Evolutionary conservation across 768 basidiomycete genomes (phyloP), one percentile per base, ranked within the genome.

Genomic region (Hygrocybe coccinea): DNA sequence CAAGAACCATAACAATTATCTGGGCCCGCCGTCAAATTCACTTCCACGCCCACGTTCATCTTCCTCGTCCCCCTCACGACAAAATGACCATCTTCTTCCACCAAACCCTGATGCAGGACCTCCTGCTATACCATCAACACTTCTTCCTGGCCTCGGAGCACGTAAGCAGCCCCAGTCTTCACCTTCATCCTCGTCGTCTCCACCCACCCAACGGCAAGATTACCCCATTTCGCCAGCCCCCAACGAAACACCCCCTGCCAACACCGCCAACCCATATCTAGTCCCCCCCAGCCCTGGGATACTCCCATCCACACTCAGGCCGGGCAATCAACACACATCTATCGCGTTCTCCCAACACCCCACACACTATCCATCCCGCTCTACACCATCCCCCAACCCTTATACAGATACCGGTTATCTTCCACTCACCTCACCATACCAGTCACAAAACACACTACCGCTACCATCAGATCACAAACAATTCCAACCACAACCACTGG

Each of bases 121-220:
- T 17, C 44, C 44, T 5, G 44, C 8, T 8, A 29, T 29, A 29
- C 29, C 29, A 8, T 29, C 29, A 8, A 29, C 29, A 29, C 29
- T 29, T 29, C 29, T 29, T 8, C 29, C 29, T 8, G 29, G 29
- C 29, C 4, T 8, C 29, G 29, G 29, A 29, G 29, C 29, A 29
- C 29, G 8, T 8, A 29, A 8, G 29, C 29, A 29, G 3, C 29
- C 15, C 35, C 15, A 29, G 29, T 29, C 29, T 29, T 58, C 57
- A 41, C 57, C 45, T 45, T 22, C 2, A 46, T 57, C n/a, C n/a
- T n/a, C 39, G n/a, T 52, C 33, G n/a, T 21, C 46, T n/a, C 21
- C 44, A 38, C 22, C 56, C 55, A 21, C 58, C n/a, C 46, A 9
- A 63, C 60, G 24, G 65, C 58, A 22, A 29, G 48, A 33, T 41